Evolutionary conservation across 345 rosid species (phyloP), one percentile per base, ranked within the genome.

Genomic region (Lumnitzera littorea): DNA sequence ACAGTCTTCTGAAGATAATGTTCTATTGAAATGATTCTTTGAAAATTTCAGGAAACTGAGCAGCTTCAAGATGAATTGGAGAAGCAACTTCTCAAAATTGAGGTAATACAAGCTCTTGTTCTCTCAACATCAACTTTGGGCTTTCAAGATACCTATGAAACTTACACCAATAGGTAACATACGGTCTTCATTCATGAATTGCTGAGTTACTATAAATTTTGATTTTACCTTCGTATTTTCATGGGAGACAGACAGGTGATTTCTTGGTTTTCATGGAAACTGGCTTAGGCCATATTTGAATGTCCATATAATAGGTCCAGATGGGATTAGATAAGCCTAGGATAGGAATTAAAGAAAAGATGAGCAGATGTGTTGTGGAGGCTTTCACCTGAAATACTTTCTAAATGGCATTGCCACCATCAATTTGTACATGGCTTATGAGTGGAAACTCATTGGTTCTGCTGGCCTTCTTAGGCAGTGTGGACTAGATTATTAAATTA

Each of bases 41-140:
- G 27, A 68, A 60, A 63, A 62, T 69, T 71, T 31, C 74, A 86
- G 92, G 89, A 81, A 62, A 74, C 85, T n/a, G 78, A 83, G 68
- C 69, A 55, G 62, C 79, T 83, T 23, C 74, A 65, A 69, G 65
- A 67, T 61, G 67, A 69, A 61, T 50, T 86, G 75, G 57, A 73
- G 58, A 74, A 74, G 73, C 76, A 83, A 76, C 74, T 76, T 43
- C 63, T 74, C 63, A 75, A 78, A 67, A 57, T 67, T 48, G 79
- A 80, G 87, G 91, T 85, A 74, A 59, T 51, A 47, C 15, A 48
- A 67, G 55, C 48, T 48, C 46, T 20, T 29, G 20, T 36, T 15
- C 51, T 17, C 57, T 15, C 16, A 53, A 52, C 43, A 46, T 63
- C 20, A 16, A 25, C 46, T 58, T 55, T 15, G 58, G 48, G 51